Percentiles rank a stretch among this genome's conserved stretches.
These are phyloP conservation scores for Warburgia ugandensis DNA, from an alignment of 164 flowering plant species.

Conservation along the genomic window DNA sequence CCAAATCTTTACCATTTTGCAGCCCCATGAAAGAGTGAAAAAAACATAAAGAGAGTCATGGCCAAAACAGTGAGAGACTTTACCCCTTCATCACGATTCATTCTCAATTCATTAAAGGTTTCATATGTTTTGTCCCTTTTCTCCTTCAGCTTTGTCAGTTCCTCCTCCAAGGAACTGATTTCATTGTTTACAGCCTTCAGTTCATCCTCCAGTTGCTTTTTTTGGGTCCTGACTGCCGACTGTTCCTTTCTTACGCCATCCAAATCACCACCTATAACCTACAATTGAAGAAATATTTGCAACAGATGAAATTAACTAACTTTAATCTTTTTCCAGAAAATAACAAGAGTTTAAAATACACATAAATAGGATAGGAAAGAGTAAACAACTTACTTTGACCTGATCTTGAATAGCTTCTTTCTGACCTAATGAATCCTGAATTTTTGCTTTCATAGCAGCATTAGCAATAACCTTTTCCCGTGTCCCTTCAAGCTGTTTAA, in stretches of 20 bases:
- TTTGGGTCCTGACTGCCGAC: slow-evolving; percentile 38
- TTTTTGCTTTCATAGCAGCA: slow-evolving; percentile 66
- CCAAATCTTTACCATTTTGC: no score
- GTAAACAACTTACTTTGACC: slow-evolving; percentile 61
- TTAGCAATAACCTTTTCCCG: slow-evolving; percentile 79
- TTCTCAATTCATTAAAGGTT: slow-evolving; percentile 39
- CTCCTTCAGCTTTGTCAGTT: slow-evolving; percentile 30
- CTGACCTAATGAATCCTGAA: slow-evolving; percentile 71
- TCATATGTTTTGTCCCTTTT: slow-evolving; percentile 52
- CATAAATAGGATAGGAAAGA: no score
- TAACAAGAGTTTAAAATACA: no score
- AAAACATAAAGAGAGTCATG: no score
- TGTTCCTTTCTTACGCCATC: slow-evolving; percentile 72
- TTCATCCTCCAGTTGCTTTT: slow-evolving; percentile 46
- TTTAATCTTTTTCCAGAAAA: no score
- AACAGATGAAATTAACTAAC: no score
- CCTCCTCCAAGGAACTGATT: slow-evolving; percentile 43
- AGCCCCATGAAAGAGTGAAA: no score
- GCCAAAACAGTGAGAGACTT: no score
- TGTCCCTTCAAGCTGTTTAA: slow-evolving; percentile 81
- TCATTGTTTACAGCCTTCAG: slow-evolving; percentile 40
- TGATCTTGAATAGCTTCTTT: slow-evolving; percentile 76
- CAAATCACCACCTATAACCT: slow-evolving; percentile 67
- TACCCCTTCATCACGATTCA: slow-evolving; percentile 74
- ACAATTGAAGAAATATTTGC: slow-evolving; percentile 11